phyloP scores from a whole-genome alignment of 495 filamentous ascomycete species.

The Achaetomiella virescens region DNA sequence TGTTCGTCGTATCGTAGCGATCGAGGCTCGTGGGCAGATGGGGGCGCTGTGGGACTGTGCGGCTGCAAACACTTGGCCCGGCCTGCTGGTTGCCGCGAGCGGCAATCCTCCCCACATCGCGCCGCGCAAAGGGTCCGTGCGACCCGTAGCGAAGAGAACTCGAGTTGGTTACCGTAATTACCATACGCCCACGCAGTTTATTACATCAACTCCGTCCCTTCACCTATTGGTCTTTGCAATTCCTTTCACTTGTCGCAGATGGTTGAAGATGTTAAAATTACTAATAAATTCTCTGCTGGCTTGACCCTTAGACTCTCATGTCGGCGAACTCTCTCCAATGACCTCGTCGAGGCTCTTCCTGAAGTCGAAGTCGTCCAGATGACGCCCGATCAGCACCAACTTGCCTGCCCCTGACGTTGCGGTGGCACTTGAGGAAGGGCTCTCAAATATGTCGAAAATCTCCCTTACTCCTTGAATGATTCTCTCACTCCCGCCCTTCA shows the following conservation, averaged over 20 bases:
- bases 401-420: slow-evolving; percentile 49
- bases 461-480: slow-evolving; percentile 91
- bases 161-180: too few species aligned
- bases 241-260: too few species aligned
- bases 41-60: too few species aligned
- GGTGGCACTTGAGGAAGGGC: slow-evolving; percentile 27
- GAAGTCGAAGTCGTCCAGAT: slow-evolving; percentile 48
- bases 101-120: too few species aligned
- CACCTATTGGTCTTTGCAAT: too few species aligned
- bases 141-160: too few species aligned
- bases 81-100: background rate
- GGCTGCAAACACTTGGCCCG: background rate
- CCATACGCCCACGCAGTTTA: too few species aligned
- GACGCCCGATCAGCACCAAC: slow-evolving; percentile 72
- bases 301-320: background rate
- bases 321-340: background rate
- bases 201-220: too few species aligned
- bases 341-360: slow-evolving; percentile 30
- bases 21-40: slow-evolving; percentile 2
- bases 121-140: too few species aligned
- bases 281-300: background rate
- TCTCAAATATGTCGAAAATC: slow-evolving; percentile 83
- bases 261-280: too few species aligned
- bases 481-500: slow-evolving; percentile 56
- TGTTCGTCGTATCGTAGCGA: background rate